phyloP scores from a whole-genome alignment of 768 basidiomycete species.

The Mycena capillaripes region DNA sequence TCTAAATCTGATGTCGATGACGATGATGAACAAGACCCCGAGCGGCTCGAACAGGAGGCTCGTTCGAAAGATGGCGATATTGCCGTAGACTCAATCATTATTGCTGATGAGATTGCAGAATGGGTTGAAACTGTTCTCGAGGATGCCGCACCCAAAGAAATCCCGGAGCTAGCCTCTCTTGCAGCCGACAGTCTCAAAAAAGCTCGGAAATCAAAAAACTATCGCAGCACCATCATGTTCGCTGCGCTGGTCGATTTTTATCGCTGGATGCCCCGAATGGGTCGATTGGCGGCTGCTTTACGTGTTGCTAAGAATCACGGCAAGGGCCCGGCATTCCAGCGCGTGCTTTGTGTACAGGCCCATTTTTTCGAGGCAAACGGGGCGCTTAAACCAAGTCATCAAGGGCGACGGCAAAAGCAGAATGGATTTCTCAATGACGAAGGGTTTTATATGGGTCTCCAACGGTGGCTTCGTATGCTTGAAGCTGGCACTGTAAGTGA shows the following conservation, averaged over 20 bases:
- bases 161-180: background rate
- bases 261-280: conserved; percentile 7
- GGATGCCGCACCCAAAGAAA: conserved; percentile 1
- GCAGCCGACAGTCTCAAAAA: background rate
- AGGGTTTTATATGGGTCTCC: conserved; percentile 3
- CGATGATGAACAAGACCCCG: background rate
- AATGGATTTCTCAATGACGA: conserved; percentile 1
- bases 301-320: conserved; percentile 12
- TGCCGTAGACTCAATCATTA: background rate
- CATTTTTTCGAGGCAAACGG: conserved; percentile 12
- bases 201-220: conserved; percentile 6
- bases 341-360: conserved; percentile 10
- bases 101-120: conserved; percentile 13
- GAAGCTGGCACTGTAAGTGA: background rate
- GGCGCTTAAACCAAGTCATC: background rate
- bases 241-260: conserved; percentile 10
- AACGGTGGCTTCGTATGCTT: background rate
- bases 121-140: conserved; percentile 12
- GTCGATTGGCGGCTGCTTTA: background rate
- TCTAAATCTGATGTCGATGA: background rate
- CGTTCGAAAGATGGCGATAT: background rate
- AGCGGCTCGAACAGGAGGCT: background rate
- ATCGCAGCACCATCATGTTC: conserved; percentile 2
- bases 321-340: conserved; percentile 6
- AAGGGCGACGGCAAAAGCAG: background rate